These are phyloP conservation scores for Buddleja alternifolia DNA, from an alignment of 257 asterid species.

Conservation along the genomic window DNA sequence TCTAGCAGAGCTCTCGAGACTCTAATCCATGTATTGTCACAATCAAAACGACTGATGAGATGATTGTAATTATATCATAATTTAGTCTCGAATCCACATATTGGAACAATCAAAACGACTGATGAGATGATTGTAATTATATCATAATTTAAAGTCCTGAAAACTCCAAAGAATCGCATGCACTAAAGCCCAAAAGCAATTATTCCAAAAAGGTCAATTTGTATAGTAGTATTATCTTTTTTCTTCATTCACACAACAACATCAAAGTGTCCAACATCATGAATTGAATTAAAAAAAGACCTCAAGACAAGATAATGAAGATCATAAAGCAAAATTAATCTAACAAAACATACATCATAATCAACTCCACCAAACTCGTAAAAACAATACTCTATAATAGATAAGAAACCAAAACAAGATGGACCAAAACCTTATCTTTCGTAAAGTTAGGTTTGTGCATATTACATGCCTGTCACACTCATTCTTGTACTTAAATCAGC, in stretches of 20 bases:
- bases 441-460: conserved; percentile 22
- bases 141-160: too few species aligned
- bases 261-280: conserved; percentile 10
- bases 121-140: too few species aligned
- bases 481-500: conserved; percentile 8
- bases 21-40: too few species aligned
- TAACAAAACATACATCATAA: conserved; percentile 2
- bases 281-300: not conserved
- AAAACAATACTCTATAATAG: not conserved
- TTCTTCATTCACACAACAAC: not conserved
- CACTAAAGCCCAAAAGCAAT: conserved; percentile 16
- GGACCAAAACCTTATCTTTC: conserved; percentile 26
- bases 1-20: too few species aligned
- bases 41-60: too few species aligned
- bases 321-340: not conserved
- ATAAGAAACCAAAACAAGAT: not conserved
- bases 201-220: not conserved
- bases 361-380: conserved; percentile 24
- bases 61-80: too few species aligned
- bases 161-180: not conserved
- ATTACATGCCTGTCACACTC: conserved; percentile 9
- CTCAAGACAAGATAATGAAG: conserved; percentile 13
- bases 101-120: too few species aligned
- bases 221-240: not conserved
- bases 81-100: too few species aligned